These are phyloP conservation scores for Lathyrus oleraceus DNA, from an alignment of 306 rosid species.

Conservation along the genomic window DNA sequence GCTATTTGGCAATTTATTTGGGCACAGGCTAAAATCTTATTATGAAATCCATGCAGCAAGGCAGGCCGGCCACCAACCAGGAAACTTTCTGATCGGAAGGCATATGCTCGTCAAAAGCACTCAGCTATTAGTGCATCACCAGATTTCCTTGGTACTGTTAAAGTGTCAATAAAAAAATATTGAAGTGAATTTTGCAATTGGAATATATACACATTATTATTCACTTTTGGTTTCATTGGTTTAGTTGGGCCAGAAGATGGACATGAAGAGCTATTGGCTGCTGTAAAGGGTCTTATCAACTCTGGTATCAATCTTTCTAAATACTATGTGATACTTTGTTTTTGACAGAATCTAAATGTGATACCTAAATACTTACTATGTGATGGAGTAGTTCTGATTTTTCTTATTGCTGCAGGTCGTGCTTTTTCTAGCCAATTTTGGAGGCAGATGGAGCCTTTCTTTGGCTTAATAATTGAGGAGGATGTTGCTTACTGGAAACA, in stretches of 20 bases:
- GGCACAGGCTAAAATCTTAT: constrained; percentile 38
- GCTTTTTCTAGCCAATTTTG: constrained; percentile 69
- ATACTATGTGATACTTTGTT: background rate
- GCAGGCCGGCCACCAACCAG: constrained; percentile 92
- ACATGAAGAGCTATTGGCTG: constrained; percentile 78
- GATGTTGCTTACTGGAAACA: constrained; percentile 67
- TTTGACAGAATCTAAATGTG: constrained; percentile 6
- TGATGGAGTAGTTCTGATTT: constrained; percentile 40
- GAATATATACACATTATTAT: constrained; percentile 32
- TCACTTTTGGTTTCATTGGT: constrained; percentile 43
- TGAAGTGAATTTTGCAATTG: constrained; percentile 17
- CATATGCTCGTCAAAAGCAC: constrained; percentile 78
- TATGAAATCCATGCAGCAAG: constrained; percentile 61
- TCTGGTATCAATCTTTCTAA: constrained; percentile 53
- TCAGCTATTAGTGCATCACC: constrained; percentile 58
- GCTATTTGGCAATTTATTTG: constrained; percentile 30
- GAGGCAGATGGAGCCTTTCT: constrained; percentile 82
- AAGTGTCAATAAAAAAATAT: constrained; percentile 12
- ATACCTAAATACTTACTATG: constrained; percentile 27
- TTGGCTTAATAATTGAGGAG: constrained; percentile 60
- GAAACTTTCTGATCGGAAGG: constrained; percentile 83
- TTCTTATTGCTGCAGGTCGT: constrained; percentile 54
- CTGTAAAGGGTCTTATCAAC: constrained; percentile 64
- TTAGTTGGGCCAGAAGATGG: constrained; percentile 78
- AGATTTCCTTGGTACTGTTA: constrained; percentile 72